Evolutionary conservation across 768 basidiomycete genomes (phyloP).

Genomic region (Amanita molliuscula): DNA sequence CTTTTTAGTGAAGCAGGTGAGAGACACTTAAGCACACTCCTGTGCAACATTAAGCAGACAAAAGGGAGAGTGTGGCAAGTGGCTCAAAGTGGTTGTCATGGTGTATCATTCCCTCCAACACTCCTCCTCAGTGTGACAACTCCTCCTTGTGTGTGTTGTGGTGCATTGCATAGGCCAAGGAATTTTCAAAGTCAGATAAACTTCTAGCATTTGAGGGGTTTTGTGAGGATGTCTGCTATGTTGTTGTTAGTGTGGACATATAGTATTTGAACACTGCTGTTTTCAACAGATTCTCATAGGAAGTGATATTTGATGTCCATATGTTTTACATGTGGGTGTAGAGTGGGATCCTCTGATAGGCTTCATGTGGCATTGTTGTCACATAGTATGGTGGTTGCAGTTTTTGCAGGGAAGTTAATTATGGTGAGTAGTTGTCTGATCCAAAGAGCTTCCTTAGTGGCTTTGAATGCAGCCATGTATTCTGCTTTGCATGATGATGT

Average conservation of each 20-base stretch:
- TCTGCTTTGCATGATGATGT: too few species aligned
- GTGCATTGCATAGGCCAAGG: neutral
- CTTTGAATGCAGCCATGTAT: too few species aligned
- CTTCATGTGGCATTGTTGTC: slow-evolving; percentile 25
- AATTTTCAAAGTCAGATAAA: slow-evolving; percentile 10
- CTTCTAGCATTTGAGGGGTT: slow-evolving; percentile 16
- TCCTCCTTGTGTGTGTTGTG: too few species aligned
- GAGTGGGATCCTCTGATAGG: slow-evolving; percentile 19
- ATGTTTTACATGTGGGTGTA: slow-evolving; percentile 26
- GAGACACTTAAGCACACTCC: too few species aligned
- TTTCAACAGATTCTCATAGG: slow-evolving; percentile 20
- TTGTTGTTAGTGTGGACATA: slow-evolving; percentile 22
- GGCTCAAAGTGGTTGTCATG: too few species aligned
- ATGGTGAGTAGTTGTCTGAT: too few species aligned
- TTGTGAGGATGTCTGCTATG: slow-evolving; percentile 28
- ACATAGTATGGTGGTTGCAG: slow-evolving; percentile 8
- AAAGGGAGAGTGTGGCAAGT: too few species aligned
- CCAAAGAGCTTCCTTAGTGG: too few species aligned
- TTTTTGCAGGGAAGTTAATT: slow-evolving; percentile 7
- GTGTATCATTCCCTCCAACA: too few species aligned
- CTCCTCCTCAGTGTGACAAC: slow-evolving; percentile 17
- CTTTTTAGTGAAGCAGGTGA: too few species aligned
- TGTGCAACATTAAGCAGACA: too few species aligned
- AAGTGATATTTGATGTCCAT: slow-evolving; percentile 29
- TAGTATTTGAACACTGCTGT: slow-evolving; percentile 12